Conservation (phyloP, 148 eudicot species). For the Chenopodium album region DNA sequence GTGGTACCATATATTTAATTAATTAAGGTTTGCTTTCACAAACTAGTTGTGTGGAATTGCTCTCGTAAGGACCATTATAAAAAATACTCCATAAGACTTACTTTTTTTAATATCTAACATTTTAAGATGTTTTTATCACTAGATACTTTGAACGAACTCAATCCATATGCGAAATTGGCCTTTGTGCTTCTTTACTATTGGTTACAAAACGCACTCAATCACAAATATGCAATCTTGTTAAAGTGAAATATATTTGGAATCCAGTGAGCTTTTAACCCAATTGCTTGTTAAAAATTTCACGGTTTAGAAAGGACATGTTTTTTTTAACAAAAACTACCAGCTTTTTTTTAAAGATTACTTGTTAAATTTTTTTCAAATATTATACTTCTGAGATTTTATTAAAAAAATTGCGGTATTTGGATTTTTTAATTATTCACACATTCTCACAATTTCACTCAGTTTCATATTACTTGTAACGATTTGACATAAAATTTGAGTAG, state of each 20-base stretch:
- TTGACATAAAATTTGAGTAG: no score
- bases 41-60: background rate
- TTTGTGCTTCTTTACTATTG: background rate
- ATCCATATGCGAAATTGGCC: background rate
- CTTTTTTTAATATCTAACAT: background rate
- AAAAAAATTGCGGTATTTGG: no score
- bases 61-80: background rate
- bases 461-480: no score
- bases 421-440: no score
- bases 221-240: background rate
- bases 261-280: background rate
- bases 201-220: background rate
- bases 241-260: no score
- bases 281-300: background rate
- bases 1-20: background rate
- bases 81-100: no score
- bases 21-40: background rate
- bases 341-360: background rate
- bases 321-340: background rate
- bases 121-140: no score
- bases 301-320: background rate
- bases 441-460: no score
- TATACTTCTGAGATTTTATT: no score
- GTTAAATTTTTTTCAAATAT: no score
- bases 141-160: background rate